Evolutionary conservation across 2,329 filamentous ascomycete species (phyloP), one percentile per base, ranked within the genome.

Genomic region (Incumbomyces delicatus): DNA sequence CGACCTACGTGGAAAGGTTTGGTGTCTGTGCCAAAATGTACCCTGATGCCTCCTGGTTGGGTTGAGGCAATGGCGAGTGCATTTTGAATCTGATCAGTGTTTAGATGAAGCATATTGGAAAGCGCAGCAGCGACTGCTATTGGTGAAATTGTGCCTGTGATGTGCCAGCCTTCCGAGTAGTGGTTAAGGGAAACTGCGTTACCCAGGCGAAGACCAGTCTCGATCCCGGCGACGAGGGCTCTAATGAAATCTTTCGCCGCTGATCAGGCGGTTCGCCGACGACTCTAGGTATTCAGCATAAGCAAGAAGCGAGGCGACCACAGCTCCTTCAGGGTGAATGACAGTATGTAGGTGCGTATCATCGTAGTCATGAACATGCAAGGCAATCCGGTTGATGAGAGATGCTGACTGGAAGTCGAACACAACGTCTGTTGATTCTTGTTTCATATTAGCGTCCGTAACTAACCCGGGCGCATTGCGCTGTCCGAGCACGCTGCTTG

Each of bases 91-190:
- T 69, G 63, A 6, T 59, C 55, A 0, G 59, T 57, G 14, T 61
- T 55, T 1, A 76, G 60, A 0, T 60, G 53, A 27, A 77, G 58
- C 0, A 76, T 55, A 52, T 72, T 76, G 5, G 66, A 65, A 0
- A 76, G 69, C 1, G 70, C 73, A 1, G 75, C 69, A 0, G 75
- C 74, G 3, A 74, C 73, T 10, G 74, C 73, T 12, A 77, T 68
- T 0, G 68, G 70, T 2, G 74, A 74, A 0, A 71, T 70, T 0
- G 71, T 73, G 22, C 66, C 70, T 2, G 73, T 76, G 48, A 76
- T 76, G 55, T 77, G 73, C 73, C 74, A 78, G 13, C 75, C 74
- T 3, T 73, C 61, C 57, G 75, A 70, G 56, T 78, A 77, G 57
- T 77, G 74, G 35, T 70, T 62, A 0, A 74, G 74, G 63, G 66